Conservation (phyloP, 306 rosid genomes). For the Cucumis sativus region Cucumber_9930_V3 NC_026656.2:15610001-15610500, state of each 20-base stretch:
- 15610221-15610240: too few species aligned
- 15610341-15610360: slow-evolving; percentile 36
- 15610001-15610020: slow-evolving; percentile 70
- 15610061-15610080: slow-evolving; percentile 39
- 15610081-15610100: slow-evolving; percentile 67
- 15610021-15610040: slow-evolving; percentile 66
- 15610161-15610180: neutral
- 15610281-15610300: slow-evolving; percentile 57
- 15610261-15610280: slow-evolving; percentile 56
- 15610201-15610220: neutral
- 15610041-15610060: slow-evolving; percentile 45
- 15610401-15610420: slow-evolving; percentile 32
- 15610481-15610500: too few species aligned
- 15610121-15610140: slow-evolving; percentile 62
- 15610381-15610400: slow-evolving; percentile 11
- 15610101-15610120: slow-evolving; percentile 72
- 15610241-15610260: neutral
- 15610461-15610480: too few species aligned
- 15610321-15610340: slow-evolving; percentile 25
- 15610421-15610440: neutral
- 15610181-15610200: neutral
- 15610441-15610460: neutral
- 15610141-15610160: slow-evolving; percentile 20
- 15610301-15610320: slow-evolving; percentile 54
- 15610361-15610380: slow-evolving; percentile 39